Conservation (phyloP, 352 stramenopile genomes). For the Pythium grandisporangium region DNA sequence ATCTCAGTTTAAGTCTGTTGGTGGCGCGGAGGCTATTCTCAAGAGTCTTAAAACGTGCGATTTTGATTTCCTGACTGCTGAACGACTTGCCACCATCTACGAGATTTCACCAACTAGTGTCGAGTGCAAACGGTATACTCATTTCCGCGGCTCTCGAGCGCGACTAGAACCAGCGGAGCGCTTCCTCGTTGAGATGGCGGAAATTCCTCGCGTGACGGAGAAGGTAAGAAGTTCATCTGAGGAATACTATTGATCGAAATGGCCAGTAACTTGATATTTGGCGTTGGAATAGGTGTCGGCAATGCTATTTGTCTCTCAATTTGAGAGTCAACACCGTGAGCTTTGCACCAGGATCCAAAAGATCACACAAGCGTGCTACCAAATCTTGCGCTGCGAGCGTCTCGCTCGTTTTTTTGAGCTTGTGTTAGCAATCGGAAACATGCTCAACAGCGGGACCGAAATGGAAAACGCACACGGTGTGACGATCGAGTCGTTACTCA, state of each 20-base stretch:
- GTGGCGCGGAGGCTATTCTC: constrained; percentile 39
- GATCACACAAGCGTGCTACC: constrained; percentile 51
- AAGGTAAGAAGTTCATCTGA: too few relatives aligned
- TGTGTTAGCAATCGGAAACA: constrained; percentile 62
- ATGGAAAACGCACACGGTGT: constrained; percentile 58
- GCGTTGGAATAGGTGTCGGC: constrained; percentile 62
- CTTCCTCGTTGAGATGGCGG: constrained; percentile 68
- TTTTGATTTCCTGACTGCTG: constrained; percentile 46
- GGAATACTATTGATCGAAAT: too few relatives aligned
- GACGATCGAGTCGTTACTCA: constrained; percentile 64
- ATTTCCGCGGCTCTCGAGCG: constrained; percentile 45
- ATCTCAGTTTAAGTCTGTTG: constrained; percentile 59
- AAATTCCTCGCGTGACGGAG: constrained; percentile 53
- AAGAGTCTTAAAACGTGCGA: constrained; percentile 35
- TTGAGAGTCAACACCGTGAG: constrained; percentile 44
- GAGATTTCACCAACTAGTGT: constrained; percentile 61
- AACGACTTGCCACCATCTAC: constrained; percentile 44
- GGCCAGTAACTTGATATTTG: too few relatives aligned
- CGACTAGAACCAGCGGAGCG: constrained; percentile 44
- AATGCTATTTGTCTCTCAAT: constrained; percentile 63
- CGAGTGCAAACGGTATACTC: constrained; percentile 59
- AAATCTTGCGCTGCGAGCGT: constrained; percentile 60
- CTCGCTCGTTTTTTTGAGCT: constrained; percentile 71
- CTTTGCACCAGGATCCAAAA: constrained; percentile 27
- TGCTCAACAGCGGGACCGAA: constrained; percentile 64